Evolutionary conservation across 2,329 filamentous ascomycete genomes (phyloP).

Genomic region (Aspergillus alliaceus): DNA sequence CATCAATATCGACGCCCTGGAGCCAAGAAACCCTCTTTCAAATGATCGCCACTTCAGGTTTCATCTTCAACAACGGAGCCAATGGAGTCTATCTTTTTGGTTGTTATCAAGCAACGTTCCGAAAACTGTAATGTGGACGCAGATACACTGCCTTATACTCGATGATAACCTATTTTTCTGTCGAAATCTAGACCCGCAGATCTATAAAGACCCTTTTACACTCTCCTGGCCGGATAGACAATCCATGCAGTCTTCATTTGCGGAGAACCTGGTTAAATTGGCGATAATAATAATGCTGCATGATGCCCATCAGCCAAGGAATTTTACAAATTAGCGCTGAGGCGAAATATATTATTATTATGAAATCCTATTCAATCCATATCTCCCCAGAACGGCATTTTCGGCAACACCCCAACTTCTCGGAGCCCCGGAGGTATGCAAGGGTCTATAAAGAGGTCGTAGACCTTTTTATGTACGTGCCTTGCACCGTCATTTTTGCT

Average conservation of each 20-base stretch:
- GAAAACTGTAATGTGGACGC: not conserved
- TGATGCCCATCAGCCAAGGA: not conserved
- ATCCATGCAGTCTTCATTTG: not conserved
- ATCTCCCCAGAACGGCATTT: not conserved
- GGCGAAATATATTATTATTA: not conserved
- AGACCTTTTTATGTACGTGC: not conserved
- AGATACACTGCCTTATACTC: not conserved
- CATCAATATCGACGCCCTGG: too few relatives aligned
- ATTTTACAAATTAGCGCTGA: not conserved
- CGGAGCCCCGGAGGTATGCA: not conserved
- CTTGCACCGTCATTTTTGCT: not conserved
- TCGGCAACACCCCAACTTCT: not conserved
- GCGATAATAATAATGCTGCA: not conserved
- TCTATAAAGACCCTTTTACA: not conserved
- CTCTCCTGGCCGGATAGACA: not conserved
- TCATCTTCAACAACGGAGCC: too few relatives aligned
- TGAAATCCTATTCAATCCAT: too few relatives aligned
- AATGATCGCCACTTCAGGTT: too few relatives aligned
- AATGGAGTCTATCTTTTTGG: not conserved
- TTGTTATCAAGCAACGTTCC: not conserved
- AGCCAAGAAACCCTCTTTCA: too few relatives aligned
- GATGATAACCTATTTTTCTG: not conserved
- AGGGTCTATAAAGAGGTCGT: not conserved
- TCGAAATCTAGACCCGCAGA: not conserved
- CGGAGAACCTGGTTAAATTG: not conserved